Conservation (phyloP, 257 asterid species). For the Ilex aquifolium region DNA sequence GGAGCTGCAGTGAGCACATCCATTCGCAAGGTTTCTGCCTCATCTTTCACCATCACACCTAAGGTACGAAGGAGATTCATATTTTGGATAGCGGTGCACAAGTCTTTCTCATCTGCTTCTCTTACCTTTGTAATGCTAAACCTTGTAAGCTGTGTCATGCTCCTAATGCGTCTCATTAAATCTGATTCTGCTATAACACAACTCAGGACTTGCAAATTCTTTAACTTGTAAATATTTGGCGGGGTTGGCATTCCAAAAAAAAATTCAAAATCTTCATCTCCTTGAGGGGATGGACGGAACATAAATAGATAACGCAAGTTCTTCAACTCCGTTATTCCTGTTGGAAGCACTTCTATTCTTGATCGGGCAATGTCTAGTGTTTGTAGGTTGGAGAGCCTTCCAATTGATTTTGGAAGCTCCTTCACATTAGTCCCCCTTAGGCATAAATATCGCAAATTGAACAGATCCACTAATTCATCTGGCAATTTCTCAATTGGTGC, state of each 20-base stretch:
- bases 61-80: conserved; percentile 24
- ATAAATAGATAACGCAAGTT: not conserved
- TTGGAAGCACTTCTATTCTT: too few species aligned
- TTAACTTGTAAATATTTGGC: not conserved
- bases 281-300: conserved; percentile 8
- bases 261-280: not conserved
- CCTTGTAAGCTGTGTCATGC: too few species aligned
- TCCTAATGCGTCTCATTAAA: too few species aligned
- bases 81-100: conserved; percentile 11
- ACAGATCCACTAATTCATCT: conserved; percentile 18
- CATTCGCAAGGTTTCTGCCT: not conserved
- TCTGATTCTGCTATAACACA: too few species aligned
- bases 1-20: not conserved
- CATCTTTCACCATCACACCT: conserved; percentile 16
- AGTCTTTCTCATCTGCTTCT: too few species aligned
- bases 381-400: conserved; percentile 15
- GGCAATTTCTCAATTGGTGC: conserved; percentile 25
- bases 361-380: too few species aligned
- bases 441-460: conserved; percentile 31
- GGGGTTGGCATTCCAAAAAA: conserved; percentile 18
- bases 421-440: conserved; percentile 31
- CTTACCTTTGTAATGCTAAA: too few species aligned
- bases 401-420: conserved; percentile 28
- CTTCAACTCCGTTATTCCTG: too few species aligned
- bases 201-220: too few species aligned